Base-by-base conservation (phyloP, 176 grass and related monocot genomes). In the Hyparrhenia diplandra region DNA sequence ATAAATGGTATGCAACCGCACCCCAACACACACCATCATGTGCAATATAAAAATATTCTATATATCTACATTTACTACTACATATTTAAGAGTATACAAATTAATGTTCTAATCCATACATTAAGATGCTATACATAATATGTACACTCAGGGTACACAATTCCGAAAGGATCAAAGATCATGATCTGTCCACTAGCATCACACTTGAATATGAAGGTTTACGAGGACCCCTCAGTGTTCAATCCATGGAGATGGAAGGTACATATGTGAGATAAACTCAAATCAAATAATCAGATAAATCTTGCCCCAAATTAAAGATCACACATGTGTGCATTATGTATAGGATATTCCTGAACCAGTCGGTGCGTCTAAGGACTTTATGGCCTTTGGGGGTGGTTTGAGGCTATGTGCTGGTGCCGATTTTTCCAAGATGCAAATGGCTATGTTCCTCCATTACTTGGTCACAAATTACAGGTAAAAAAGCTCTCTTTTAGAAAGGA, bases 221-320 rank as follows among this genome's bases (percentile, higher is more conserved):
- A 95, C 6, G 40, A 92, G 46, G 78, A 92, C 24, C 87, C 89
- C 4, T 71, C 58, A 12, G 27, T 25, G 6, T 92, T 95, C 54
- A 88, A 95, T 79, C 89, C 93, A 3, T 86, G 81, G 85, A 92
- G 89, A 54, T 95, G 93, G 93, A 89, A 89, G 87, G 89, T 88
- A 25, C 8, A 29, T 28, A 23, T 71, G 24, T 6, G 46, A 14
- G 11, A 28, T 49, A 66, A 21, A n/a, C 7, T 70, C 39, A 2
- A 52, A 55, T 55, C 49, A 54, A 10, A 20, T 52, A 17, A n/a
- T 23, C 20, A 55, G 3, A 57, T 57, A 10, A 57, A 57, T 24
- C 54, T 3, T 23, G 3, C 10, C n/a, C n/a, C n/a, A n/a, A n/a
- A n/a, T n/a, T 3, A 57, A 23, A 24, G 21, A 57, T 57, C 54